These are phyloP conservation scores for Solanum corneliomulleri DNA, from an alignment of 257 asterid species.

Conservation along the genomic window DNA sequence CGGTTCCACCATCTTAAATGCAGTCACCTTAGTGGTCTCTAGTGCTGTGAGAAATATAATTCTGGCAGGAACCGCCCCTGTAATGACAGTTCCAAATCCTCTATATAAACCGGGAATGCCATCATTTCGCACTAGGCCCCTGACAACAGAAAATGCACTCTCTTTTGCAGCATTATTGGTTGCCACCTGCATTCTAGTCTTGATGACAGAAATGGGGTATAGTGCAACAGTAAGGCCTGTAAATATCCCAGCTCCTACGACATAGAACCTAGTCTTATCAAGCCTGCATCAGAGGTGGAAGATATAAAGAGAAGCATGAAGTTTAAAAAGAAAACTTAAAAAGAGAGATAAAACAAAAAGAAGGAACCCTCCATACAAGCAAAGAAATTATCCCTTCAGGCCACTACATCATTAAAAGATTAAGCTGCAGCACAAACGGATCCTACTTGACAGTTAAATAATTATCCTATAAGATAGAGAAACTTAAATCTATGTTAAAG, in stretches of 20 bases:
- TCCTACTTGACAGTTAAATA: neutral
- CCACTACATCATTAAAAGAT: neutral
- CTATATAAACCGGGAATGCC: slow-evolving; percentile 77
- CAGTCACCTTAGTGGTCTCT: slow-evolving; percentile 74
- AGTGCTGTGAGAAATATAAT: slow-evolving; percentile 78
- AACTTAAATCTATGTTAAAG: neutral
- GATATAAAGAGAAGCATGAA: neutral
- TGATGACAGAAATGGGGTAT: slow-evolving; percentile 84
- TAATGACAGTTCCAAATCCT: slow-evolving; percentile 81
- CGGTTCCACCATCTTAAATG: slow-evolving; percentile 58
- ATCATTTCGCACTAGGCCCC: slow-evolving; percentile 56
- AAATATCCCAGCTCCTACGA: slow-evolving; percentile 87
- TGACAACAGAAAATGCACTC: slow-evolving; percentile 65
- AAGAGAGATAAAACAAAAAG: neutral
- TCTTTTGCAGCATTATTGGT: slow-evolving; percentile 44
- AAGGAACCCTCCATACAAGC: neutral
- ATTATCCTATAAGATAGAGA: neutral
- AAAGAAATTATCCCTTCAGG: neutral
- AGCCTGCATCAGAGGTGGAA: slow-evolving; percentile 40
- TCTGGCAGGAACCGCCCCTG: slow-evolving; percentile 90
- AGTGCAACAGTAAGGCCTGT: slow-evolving; percentile 74
- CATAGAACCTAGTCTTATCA: slow-evolving; percentile 67
- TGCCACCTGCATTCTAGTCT: slow-evolving; percentile 83
- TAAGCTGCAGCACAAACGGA: neutral
- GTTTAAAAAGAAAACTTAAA: neutral